Base-by-base conservation (phyloP, 192 early-diverging fungal genomes). In the Coemansia sp. region DNA sequence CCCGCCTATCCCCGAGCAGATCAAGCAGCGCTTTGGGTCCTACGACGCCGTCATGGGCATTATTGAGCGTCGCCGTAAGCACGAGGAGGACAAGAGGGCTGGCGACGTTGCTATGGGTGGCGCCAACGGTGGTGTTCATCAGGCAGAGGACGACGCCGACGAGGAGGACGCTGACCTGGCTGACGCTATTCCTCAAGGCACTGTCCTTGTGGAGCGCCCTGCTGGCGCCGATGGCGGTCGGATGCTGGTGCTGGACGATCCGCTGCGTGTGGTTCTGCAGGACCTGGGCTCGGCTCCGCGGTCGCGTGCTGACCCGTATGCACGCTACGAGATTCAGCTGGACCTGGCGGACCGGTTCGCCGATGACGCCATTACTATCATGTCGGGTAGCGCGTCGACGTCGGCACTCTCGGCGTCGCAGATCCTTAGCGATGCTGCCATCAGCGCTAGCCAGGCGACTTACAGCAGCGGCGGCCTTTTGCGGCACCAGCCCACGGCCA, bases 261-360 rank as follows among this genome's bases (percentile, higher is more conserved):
- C 87, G 23, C 63, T 94, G 40, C 77, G 87, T 3, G 85, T 89
- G 14, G 89, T 93, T 19, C 68, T 93, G 30, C 76, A 85, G 21
- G 91, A 93, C 38, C 82, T 94, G 19, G 91, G 91, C 4, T 71
- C 87, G 3, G 83, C 89, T 2, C 86, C 87, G 17, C 74, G 75
- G 17, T 62, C 65, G 28, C 84, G 84, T 8, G 66, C 76, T 9
- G 84, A 85, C 42, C 77, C 77, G 28, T 76, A 76, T 53, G 73
- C 75, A 39, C 82, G 75, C 7, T 78, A 84, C 62, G 82, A 84
- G 61, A 75, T 84, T 26, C 82, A 80, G 53, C 64, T 85, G 57
- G 78, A 85, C 19, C 78, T 85, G 60, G 61, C 75, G 0, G 83
- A 85, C 74, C 79, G 93, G 21, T 92, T 93, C 70, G 88, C 83